These are phyloP conservation scores for Brassica rapa DNA, from an alignment of 345 rosid genomes.

Conservation along the genomic window DNA sequence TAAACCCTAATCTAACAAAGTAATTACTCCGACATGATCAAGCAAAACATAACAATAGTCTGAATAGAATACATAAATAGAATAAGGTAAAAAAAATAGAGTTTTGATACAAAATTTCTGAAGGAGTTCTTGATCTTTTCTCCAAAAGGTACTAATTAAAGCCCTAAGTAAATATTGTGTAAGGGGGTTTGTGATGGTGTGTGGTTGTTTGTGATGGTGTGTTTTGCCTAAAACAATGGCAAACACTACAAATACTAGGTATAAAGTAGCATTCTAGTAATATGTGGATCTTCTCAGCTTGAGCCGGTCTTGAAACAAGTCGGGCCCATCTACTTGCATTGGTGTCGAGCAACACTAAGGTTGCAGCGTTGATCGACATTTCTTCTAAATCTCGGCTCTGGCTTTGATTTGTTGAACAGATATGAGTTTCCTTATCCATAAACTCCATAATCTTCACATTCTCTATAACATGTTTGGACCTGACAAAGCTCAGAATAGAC, in stretches of 20 bases:
- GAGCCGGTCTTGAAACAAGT: neutral
- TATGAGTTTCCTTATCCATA: neutral
- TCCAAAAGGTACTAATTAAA: neutral
- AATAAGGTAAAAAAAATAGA: neutral
- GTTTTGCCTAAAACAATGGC: neutral
- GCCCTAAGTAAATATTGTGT: neutral
- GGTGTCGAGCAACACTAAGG: neutral
- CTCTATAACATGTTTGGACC: neutral
- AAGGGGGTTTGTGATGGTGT: neutral
- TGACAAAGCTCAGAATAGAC: too few relatives aligned
- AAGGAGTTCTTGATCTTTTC: neutral
- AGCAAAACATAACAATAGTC: neutral
- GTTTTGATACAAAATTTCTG: neutral
- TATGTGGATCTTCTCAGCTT: neutral
- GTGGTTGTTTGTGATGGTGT: too few relatives aligned
- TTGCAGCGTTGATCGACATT: neutral
- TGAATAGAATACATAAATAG: too few relatives aligned
- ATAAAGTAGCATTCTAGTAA: too few relatives aligned
- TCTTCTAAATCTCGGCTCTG: too few relatives aligned
- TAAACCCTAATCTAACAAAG: neutral
- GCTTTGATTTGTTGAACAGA: neutral
- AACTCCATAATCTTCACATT: neutral
- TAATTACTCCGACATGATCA: neutral
- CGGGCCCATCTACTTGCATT: neutral
- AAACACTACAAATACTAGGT: neutral